Evolutionary conservation across 2,329 filamentous ascomycete genomes (phyloP), one percentile per base, ranked within the genome.

Genomic region (Dactylellina parvicollis): DNA sequence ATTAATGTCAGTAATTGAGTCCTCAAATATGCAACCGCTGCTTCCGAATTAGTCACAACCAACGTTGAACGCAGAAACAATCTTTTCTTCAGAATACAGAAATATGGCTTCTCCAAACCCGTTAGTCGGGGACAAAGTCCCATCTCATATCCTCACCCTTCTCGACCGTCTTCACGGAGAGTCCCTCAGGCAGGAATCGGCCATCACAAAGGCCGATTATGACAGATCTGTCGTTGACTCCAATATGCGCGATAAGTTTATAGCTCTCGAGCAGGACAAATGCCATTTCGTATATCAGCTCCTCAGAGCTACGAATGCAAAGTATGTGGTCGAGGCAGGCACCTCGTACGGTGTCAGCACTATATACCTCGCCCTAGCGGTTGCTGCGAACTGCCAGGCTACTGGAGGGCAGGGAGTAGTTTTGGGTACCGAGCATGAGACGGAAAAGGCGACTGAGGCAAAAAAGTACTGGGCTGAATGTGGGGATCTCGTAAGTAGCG

Each of bases 341-440:
- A 89, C 87, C 0, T 85, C 83, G 42, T 89, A 86, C 66, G 87
- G 87, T 1, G 83, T 89, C 0, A 86, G 84, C 64, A 88, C 87
- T 0, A 86, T 89, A 46, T 89, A 88, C 70, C 82, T 89, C 1
- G 86, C 86, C 0, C 80, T 88, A 1, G 87, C 86, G 0, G 85
- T 86, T 0, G 82, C 81, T 0, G 81, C 85, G 61, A 87, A 85
- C 66, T 81, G 80, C 0, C 76, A 74, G 0, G 70, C 57, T 1
- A 75, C 72, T n/a, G 80, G 79, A 10, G 57, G 78, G 59, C 14
- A 76, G 40, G 84, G 82, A 0, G 82, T 76, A 38, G 86, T 89
- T 0, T 85, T 89, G 76, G 87, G 83, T 0, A 89, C 87, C 0
- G 87, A 89, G 79, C 84, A 87, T 24, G 87, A 89, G 77, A 77